Evolutionary conservation across 2,329 filamentous ascomycete genomes (phyloP).

Genomic region (Phaeosphaeriaceae sp.): DNA sequence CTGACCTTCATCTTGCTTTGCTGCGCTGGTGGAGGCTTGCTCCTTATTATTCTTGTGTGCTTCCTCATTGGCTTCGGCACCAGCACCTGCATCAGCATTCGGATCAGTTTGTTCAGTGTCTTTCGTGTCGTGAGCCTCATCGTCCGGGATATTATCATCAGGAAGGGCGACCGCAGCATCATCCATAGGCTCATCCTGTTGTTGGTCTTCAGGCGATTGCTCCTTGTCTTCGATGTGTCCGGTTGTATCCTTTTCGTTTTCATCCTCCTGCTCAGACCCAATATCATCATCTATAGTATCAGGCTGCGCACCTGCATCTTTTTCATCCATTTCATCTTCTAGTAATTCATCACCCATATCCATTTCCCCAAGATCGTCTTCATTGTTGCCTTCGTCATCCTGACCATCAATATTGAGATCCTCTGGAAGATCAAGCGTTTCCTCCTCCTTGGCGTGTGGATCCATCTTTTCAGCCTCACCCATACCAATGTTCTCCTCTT

Average conservation of each 20-base stretch:
- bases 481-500: slow-evolving; percentile 66
- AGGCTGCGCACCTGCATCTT: slow-evolving; percentile 36
- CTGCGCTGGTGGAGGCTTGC: slow-evolving; percentile 61
- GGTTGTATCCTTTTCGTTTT: slow-evolving; percentile 44
- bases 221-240: slow-evolving; percentile 47
- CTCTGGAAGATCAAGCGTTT: slow-evolving; percentile 82
- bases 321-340: slow-evolving; percentile 43
- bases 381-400: slow-evolving; percentile 63
- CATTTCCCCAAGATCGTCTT: slow-evolving; percentile 49
- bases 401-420: slow-evolving; percentile 83
- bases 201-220: slow-evolving; percentile 54
- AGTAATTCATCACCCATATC: slow-evolving; percentile 45
- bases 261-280: slow-evolving; percentile 39
- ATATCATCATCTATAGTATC: slow-evolving; percentile 44
- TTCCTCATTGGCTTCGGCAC: slow-evolving; percentile 68
- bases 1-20: slow-evolving; percentile 69
- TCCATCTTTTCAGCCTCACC: slow-evolving; percentile 72
- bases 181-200: slow-evolving; percentile 56
- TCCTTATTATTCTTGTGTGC: slow-evolving; percentile 63
- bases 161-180: slow-evolving; percentile 45
- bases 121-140: slow-evolving; percentile 53
- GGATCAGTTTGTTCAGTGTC: slow-evolving; percentile 58
- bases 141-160: slow-evolving; percentile 61
- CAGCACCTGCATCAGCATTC: slow-evolving; percentile 67
- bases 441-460: slow-evolving; percentile 80